Base-by-base conservation (phyloP, 1,284 basidiomycete species). In the Rhodotorula sp. region DNA sequence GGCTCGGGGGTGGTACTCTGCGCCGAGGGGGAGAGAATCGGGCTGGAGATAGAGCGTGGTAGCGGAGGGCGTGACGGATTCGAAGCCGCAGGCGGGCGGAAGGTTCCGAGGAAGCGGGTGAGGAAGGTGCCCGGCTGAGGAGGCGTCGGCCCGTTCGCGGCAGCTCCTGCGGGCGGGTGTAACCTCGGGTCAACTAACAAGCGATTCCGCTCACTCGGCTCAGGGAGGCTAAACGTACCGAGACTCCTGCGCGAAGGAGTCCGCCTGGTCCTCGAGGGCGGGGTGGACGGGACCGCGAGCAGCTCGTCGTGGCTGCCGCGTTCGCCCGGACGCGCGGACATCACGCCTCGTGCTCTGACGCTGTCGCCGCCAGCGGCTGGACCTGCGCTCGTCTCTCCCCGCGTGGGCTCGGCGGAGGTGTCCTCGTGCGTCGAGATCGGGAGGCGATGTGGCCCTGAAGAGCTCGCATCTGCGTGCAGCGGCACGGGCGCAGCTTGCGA, bases 31-130 rank as follows among this genome's bases (percentile, higher is more conserved):
- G 67, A 64, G 27, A 62, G 58, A 6, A 59, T 58, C 29, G 74
- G 74, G 46, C 54, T 73, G 22, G 74, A 75, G 5, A 75, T 34
- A 29, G 66, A 69, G 0, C 74, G 60, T 3, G 74, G 69, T 2
- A 75, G 62, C 1, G 58, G 46, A 0, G 73, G 71, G n/a, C 71
- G 74, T 9, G 36, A 7, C 6, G 65, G 54, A 22, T 19, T 41
- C 4, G 57, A 5, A 1, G 68, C 37, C 6, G 63, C 8, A 15
- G 71, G 53, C 1, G 71, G 60, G 50, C 74, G 71, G 34, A 75
- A 70, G 22, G 60, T 66, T 9, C 69, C 71, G 39, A 75, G 60
- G 68, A 75, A 70, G 27, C 74, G 68, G 7, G 60, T 69, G 48
- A 75, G 69, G 50, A 75, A 72, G 27, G 72, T 61, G 34, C 71